phyloP scores from a whole-genome alignment of 148 eudicot species.

The Nepenthes gracilis region DNA sequence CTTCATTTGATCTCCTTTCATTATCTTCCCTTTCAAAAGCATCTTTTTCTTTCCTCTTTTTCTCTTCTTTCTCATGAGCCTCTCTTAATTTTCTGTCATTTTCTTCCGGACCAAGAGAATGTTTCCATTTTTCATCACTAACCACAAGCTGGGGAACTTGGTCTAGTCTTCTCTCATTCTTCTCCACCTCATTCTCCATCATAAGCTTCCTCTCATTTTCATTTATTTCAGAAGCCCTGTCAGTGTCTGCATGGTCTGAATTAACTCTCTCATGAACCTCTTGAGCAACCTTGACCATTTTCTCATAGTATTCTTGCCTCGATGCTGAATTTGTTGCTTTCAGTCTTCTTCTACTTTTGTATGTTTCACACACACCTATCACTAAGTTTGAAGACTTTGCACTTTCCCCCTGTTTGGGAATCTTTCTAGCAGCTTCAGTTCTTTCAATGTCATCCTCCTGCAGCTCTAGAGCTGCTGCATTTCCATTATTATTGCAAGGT shows the following conservation, averaged over 20 bases:
- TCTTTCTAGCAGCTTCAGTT: conserved; percentile 12
- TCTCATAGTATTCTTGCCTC: conserved; percentile 31
- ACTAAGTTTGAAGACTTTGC: conserved; percentile 15
- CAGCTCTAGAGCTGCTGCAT: conserved; percentile 13
- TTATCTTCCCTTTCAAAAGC: conserved; percentile 10
- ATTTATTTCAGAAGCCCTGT: conserved; percentile 18
- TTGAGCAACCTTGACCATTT: conserved; percentile 32
- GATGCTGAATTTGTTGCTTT: conserved; percentile 29
- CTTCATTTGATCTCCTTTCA: conserved; percentile 10
- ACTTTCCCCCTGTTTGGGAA: conserved; percentile 10
- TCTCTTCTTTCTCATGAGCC: conserved; percentile 14
- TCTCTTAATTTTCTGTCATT: conserved; percentile 11
- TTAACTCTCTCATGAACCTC: conserved; percentile 26
- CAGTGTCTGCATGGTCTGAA: conserved; percentile 16
- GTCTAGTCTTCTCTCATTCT: background rate
- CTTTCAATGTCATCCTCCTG: conserved; percentile 11
- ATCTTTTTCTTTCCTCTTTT: conserved; percentile 11
- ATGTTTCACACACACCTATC: conserved; percentile 20
- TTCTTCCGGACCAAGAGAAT: conserved; percentile 9
- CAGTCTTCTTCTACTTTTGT: conserved; percentile 22
- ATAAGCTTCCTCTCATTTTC: conserved; percentile 16
- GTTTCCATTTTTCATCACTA: conserved; percentile 5
- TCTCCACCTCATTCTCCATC: conserved; percentile 16
- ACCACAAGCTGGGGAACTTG: conserved; percentile 8
- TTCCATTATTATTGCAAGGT: conserved; percentile 9